Conservation (phyloP, 148 eudicot genomes). For the Drosera capensis region DNA sequence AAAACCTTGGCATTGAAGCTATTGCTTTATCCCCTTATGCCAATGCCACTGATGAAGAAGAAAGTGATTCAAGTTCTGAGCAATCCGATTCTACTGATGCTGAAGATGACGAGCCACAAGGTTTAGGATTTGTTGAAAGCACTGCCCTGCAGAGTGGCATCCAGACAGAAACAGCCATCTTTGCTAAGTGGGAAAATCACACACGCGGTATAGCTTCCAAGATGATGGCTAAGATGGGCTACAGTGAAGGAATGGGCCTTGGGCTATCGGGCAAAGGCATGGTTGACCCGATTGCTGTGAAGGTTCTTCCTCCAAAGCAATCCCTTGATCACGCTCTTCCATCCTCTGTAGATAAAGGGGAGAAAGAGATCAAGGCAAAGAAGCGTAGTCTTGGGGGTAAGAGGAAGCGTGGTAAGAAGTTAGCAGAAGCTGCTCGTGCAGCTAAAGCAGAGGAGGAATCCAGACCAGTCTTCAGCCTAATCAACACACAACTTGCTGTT, state of each 20-base stretch:
- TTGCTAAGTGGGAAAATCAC: conserved; percentile 96
- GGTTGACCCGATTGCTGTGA: conserved; percentile 59
- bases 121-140: conserved; percentile 60
- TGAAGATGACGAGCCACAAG: conserved; percentile 43
- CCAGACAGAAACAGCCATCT: conserved; percentile 79
- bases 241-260: conserved; percentile 91
- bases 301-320: conserved; percentile 73
- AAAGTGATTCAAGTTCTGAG: conserved; percentile 29
- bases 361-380: conserved; percentile 23
- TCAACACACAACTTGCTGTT: conserved; percentile 66
- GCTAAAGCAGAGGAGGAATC: conserved; percentile 55
- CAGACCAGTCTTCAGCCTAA: conserved; percentile 64
- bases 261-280: conserved; percentile 80
- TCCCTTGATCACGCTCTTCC: conserved; percentile 71
- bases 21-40: conserved; percentile 61
- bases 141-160: conserved; percentile 54
- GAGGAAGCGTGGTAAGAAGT: conserved; percentile 79
- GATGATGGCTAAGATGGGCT: conserved; percentile 98
- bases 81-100: conserved; percentile 38
- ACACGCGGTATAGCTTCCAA: conserved; percentile 92
- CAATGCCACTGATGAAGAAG: conserved; percentile 40
- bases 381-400: conserved; percentile 84
- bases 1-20: conserved; percentile 39
- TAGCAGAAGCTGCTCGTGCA: conserved; percentile 54
- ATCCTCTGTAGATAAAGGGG: conserved; percentile 15